Evolutionary conservation across 768 basidiomycete genomes (phyloP), one percentile per base, ranked within the genome.

Genomic region (Paxillus involutus): DNA sequence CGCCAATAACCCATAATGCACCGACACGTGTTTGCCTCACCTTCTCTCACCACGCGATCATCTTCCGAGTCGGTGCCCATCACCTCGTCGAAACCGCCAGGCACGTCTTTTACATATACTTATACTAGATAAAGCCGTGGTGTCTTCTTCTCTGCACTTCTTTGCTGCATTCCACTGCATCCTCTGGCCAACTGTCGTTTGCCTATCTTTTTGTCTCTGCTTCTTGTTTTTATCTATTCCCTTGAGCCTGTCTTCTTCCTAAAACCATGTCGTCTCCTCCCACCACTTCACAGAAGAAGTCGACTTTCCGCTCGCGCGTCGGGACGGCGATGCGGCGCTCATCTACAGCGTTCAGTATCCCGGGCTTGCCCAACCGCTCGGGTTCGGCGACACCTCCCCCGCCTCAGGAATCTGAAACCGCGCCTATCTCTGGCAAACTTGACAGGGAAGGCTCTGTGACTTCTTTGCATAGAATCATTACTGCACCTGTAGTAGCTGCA

Each of bases 281-380:
- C 42, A 63, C 63, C n/a, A n/a, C n/a, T 59, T 60, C 72, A 9
- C 68, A 69, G 49, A 79, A 73, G 63, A 72, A 70, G 50, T 60
- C 59, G 2, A 74, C 78, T 43, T 75, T 80, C 63, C 84, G 86
- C 69, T 70, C 75, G 39, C 84, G 86, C 48, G 79, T 88, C 73
- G 82, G 82, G 47, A 77, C 75, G 45, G 80, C 74, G 47, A 75
- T 86, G 65, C 79, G 84, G 8, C 82, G 85, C 47, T 79, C 84
- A 4, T 87, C 86, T n/a, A 79, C 81, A 4, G 71, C 78, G 10
- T 75, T 86, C 56, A 68, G 71, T 37, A 71, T 83, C 39, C 69
- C 69, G n/a, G 58, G 60, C 36, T 71, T 57, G 68, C 80, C 47
- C 45, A 57, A 62, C 51, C 75, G 58, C 51, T 58, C 50, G 54